Evolutionary conservation across 2,329 filamentous ascomycete species (phyloP).

Genomic region (Zalaria obscura): DNA sequence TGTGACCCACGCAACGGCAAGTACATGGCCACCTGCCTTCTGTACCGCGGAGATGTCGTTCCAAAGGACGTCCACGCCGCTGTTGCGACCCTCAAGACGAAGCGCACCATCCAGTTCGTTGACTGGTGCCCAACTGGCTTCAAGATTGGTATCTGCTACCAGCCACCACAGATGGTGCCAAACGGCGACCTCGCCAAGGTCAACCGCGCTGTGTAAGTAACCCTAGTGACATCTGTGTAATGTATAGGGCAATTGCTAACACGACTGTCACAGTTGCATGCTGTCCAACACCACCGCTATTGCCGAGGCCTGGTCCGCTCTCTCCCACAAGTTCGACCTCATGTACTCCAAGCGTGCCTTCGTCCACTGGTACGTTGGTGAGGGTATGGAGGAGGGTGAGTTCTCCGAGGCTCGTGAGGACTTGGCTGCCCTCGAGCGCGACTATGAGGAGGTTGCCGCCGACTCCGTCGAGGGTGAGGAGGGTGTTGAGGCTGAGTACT

Average conservation of each 20-base stretch:
- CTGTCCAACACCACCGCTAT: conserved; percentile 98
- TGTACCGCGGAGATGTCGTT: conserved; percentile 97
- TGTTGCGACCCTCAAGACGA: conserved; percentile 95
- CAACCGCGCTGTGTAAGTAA: conserved; percentile 86
- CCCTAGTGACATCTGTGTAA: no score
- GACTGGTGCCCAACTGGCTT: conserved; percentile 99
- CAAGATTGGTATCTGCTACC: conserved; percentile 99
- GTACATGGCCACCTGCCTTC: conserved; percentile 97
- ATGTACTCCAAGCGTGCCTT: conserved; percentile 99
- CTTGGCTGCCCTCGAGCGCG: conserved; percentile 89
- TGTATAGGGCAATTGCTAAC: conserved; percentile 9
- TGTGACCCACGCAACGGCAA: conserved; percentile 97
- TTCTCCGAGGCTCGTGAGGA: conserved; percentile 99
- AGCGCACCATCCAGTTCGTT: conserved; percentile 97
- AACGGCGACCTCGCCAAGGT: conserved; percentile 97
- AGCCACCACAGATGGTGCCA: conserved; percentile 87
- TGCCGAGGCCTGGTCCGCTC: conserved; percentile 90
- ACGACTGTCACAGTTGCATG: conserved; percentile 58
- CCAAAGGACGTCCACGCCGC: conserved; percentile 88
- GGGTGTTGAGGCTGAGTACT: conserved; percentile 82
- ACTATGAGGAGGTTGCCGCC: conserved; percentile 96
- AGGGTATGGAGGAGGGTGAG: conserved; percentile 99
- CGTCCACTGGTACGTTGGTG: conserved; percentile 99
- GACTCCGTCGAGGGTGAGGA: conserved; percentile 85
- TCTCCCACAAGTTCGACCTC: conserved; percentile 97